These are phyloP conservation scores for Pascua sp. DNA, from an alignment of 1,284 basidiomycete species.

Conservation along the genomic window DNA sequence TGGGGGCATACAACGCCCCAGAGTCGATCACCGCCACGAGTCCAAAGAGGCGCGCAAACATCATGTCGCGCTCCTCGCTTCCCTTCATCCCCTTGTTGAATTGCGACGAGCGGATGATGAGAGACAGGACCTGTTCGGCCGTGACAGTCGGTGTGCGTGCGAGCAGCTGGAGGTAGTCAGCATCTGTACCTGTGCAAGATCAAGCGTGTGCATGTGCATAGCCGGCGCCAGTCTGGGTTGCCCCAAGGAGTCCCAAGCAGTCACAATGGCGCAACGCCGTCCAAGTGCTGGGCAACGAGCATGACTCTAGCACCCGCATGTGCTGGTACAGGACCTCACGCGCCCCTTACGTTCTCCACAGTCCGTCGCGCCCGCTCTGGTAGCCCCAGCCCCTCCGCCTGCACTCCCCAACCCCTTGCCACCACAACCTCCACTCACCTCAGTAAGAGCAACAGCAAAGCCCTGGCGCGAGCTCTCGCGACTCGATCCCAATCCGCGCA, in stretches of 20 bases:
- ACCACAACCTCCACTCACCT: slow-evolving; percentile 58
- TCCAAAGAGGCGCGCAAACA: slow-evolving; percentile 91
- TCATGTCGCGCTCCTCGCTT: slow-evolving; percentile 84
- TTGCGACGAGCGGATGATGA: slow-evolving; percentile 68
- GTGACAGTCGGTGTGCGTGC: slow-evolving; percentile 74
- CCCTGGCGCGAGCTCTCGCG: slow-evolving; percentile 89
- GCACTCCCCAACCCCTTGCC: too few species aligned
- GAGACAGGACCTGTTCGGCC: slow-evolving; percentile 67
- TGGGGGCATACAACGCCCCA: slow-evolving; percentile 64
- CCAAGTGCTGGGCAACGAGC: too few species aligned
- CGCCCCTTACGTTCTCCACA: too few species aligned
- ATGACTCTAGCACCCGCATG: too few species aligned
- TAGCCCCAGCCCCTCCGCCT: too few species aligned
- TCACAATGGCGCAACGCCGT: too few species aligned
- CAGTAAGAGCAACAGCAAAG: slow-evolving; percentile 92
- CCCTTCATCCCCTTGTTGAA: slow-evolving; percentile 71
- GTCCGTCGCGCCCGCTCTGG: too few species aligned
- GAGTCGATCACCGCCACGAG: slow-evolving; percentile 77
- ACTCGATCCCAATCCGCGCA: slow-evolving; percentile 84
- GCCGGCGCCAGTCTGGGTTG: too few species aligned
- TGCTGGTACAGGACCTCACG: too few species aligned
- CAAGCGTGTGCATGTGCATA: too few species aligned
- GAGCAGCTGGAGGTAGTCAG: slow-evolving; percentile 60
- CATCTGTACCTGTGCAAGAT: background rate
- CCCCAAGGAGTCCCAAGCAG: too few species aligned